phyloP scores from a whole-genome alignment of 331 rosid genomes.

The Malus hybrid region DNA sequence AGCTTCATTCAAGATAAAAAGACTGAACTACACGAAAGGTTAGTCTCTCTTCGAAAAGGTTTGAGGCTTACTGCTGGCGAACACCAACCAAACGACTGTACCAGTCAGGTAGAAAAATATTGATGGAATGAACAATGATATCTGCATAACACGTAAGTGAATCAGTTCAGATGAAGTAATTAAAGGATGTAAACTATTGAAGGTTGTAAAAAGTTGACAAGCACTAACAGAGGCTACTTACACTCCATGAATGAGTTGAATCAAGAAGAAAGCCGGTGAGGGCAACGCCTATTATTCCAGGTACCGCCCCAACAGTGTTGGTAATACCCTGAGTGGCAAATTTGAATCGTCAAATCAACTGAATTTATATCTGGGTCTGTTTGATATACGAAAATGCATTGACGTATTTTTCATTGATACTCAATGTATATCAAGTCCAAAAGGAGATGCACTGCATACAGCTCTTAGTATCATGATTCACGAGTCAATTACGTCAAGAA shows the following conservation, averaged over 20 bases:
- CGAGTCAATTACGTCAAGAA: neutral
- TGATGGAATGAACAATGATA: constrained; percentile 85
- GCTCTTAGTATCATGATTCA: neutral
- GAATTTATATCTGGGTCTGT: neutral
- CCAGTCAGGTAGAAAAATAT: constrained; percentile 95
- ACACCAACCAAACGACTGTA: constrained; percentile 64
- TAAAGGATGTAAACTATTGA: neutral
- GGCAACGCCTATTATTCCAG: constrained; percentile 88
- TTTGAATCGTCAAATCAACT: neutral
- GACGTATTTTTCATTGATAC: neutral
- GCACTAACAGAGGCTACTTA: constrained; percentile 34
- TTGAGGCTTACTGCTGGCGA: constrained; percentile 94
- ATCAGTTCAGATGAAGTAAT: neutral
- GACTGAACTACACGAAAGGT: constrained; percentile 13
- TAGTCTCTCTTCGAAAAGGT: constrained; percentile 52
- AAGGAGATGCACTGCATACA: neutral
- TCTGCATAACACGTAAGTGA: constrained; percentile 36
- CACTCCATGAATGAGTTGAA: constrained; percentile 95
- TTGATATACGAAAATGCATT: neutral
- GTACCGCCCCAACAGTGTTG: constrained; percentile 87
- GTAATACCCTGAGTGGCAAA: constrained; percentile 70
- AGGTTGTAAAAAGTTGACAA: neutral
- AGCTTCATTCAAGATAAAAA: constrained; percentile 10
- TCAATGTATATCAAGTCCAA: neutral
- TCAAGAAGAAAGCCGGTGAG: constrained; percentile 94